Base-by-base conservation (phyloP, 495 filamentous ascomycete genomes). In the Poronia punctata region DNA sequence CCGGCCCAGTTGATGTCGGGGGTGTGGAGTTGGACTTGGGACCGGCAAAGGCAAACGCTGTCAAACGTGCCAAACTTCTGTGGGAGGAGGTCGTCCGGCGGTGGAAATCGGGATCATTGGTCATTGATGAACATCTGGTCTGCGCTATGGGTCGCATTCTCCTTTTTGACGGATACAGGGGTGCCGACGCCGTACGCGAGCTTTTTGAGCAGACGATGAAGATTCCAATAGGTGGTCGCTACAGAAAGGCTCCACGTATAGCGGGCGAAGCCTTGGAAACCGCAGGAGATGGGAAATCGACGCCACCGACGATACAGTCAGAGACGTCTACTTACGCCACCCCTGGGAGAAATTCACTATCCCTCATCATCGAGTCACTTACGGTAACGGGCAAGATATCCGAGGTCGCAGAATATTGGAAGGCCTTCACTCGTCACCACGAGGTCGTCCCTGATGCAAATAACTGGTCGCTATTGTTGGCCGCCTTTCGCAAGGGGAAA, bases 71-170 rank as follows among this genome's bases (percentile, higher is more conserved):
- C 1, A 76, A 80, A 38, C 63, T 68, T 8, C 62, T 96, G 17
- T 98, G 92, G 92, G 64, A 74, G n/a, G 86, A 92, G 49, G 66
- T 94, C 17, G 59, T 84, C 8, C 60, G 67, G 14, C 76, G 79
- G 34, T 96, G 89, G 89, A 67, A 62, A 23, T 65, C 71, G 19
- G 85, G 80, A 9, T 67, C 78, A 30, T 40, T 96, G 9, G 46
- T 67, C 37, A 63, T 95, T 18, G 87, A 94, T 50, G 83, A 86
- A 47, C 60, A 72, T 27, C 62, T 95, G 2, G 79, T 88, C 7
- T 75, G 71, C 41, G 67, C 84, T 4, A 89, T 96, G 83, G 86
- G 81, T 8, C 66, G 76, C 15, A 43, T 95, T 3, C 67, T 96
- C 5, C 54, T 85, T 14, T 64, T 76, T 17, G 74, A 80, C 7